Evolutionary conservation across 352 stramenopile species (phyloP).

Genomic region (Globisporangium splendens): DNA sequence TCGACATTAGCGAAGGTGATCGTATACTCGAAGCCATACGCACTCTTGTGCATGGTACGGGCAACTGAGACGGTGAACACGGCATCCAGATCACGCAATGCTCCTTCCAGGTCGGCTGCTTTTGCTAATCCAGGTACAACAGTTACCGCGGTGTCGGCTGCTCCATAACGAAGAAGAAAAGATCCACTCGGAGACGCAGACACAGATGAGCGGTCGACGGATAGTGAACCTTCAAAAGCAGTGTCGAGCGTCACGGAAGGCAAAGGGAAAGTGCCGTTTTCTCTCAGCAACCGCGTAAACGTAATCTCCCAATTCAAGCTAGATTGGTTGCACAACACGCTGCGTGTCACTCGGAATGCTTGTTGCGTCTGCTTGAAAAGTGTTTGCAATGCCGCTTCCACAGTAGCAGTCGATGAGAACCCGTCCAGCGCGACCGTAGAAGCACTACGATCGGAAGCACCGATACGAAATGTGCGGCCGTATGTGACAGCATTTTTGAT

Average conservation of each 20-base stretch:
- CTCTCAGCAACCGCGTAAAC: conserved; percentile 37
- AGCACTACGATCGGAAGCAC: conserved; percentile 11
- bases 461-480: conserved; percentile 38
- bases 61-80: conserved; percentile 34
- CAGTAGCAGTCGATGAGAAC: conserved; percentile 37
- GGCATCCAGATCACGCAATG: conserved; percentile 22
- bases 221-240: conserved; percentile 43
- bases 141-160: conserved; percentile 8
- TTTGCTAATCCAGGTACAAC: conserved; percentile 18
- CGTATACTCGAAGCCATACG: conserved; percentile 43
- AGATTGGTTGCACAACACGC: conserved; percentile 27
- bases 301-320: conserved; percentile 52
- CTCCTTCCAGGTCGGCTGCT: conserved; percentile 26
- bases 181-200: conserved; percentile 28
- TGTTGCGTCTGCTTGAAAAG: conserved; percentile 22
- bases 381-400: conserved; percentile 40
- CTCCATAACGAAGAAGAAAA: conserved; percentile 45
- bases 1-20: conserved; percentile 59
- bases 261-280: conserved; percentile 29
- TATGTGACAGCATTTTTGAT: conserved; percentile 34
- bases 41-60: conserved; percentile 12
- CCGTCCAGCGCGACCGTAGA: conserved; percentile 33
- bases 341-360: conserved; percentile 28
- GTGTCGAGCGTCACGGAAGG: conserved; percentile 26
- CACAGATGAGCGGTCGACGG: conserved; percentile 8